Conservation (phyloP, 345 rosid genomes). For the Carallia pectinifolia region DNA sequence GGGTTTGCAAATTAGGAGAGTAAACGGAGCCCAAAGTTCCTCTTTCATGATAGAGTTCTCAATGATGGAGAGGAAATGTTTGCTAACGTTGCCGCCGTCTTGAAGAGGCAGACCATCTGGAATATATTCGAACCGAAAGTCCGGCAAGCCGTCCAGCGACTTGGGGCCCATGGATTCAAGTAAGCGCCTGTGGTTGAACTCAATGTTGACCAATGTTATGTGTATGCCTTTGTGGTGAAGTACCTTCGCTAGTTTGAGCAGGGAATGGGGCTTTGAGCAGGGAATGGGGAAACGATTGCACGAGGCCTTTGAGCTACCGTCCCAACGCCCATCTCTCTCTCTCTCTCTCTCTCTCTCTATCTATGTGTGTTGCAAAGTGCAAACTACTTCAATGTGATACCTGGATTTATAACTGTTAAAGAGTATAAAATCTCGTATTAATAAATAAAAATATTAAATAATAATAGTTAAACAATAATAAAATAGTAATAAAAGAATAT, state of each 20-base stretch:
- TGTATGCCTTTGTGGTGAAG: not conserved
- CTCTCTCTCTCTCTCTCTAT: too few relatives aligned
- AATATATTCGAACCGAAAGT: too few relatives aligned
- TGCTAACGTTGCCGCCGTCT: not conserved
- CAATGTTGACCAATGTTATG: constrained; percentile 12
- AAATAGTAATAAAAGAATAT: too few relatives aligned
- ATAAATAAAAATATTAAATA: too few relatives aligned
- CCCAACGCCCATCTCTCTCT: not conserved
- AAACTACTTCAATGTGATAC: too few relatives aligned
- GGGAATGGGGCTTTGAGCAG: constrained; percentile 5
- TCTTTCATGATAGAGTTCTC: not conserved
- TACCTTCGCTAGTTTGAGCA: constrained; percentile 15
- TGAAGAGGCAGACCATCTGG: not conserved
- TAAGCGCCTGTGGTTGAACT: not conserved
- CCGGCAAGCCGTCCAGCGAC: not conserved
- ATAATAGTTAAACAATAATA: too few relatives aligned
- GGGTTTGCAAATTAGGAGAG: not conserved
- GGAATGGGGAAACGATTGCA: not conserved
- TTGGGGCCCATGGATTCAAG: not conserved
- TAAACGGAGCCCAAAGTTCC: not conserved
- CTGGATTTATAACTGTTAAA: too few relatives aligned
- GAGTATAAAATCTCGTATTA: too few relatives aligned
- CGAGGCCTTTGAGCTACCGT: not conserved
- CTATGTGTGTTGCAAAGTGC: too few relatives aligned
- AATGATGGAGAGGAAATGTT: not conserved